Percentiles rank a stretch among this genome's conserved stretches.
These are phyloP conservation scores for Pythium oligandrum DNA, from an alignment of 352 stramenopile species.

Conservation along the genomic window DNA sequence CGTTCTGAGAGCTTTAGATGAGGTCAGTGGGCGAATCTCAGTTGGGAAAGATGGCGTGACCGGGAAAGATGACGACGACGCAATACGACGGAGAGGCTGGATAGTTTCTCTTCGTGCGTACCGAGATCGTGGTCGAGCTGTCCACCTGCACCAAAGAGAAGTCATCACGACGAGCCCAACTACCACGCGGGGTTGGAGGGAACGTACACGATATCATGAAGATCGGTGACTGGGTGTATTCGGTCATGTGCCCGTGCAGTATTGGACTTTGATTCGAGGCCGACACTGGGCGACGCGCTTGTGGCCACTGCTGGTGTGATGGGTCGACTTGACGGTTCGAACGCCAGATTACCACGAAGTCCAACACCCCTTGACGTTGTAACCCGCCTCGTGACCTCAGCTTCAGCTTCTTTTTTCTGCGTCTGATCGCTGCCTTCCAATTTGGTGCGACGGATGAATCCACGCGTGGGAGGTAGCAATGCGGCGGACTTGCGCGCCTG, in stretches of 20 bases:
- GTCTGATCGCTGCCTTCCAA: not conserved
- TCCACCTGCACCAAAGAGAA: constrained; percentile 16
- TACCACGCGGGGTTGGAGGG: not conserved
- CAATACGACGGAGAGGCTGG: constrained; percentile 32
- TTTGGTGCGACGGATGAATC: not conserved
- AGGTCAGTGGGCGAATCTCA: not conserved
- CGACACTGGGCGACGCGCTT: not conserved
- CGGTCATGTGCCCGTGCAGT: not conserved
- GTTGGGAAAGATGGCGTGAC: not conserved
- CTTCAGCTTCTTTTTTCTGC: not conserved
- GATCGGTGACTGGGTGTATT: not conserved
- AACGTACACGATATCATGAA: not conserved
- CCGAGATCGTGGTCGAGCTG: constrained; percentile 44
- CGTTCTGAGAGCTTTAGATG: not conserved
- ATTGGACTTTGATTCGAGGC: not conserved
- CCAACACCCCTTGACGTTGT: not conserved
- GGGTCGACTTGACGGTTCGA: not conserved
- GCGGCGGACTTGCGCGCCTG: no score
- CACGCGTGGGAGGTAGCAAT: not conserved
- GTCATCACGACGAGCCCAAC: not conserved
- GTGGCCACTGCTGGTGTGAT: not conserved
- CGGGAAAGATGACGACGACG: constrained; percentile 17
- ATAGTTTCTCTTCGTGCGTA: constrained; percentile 46
- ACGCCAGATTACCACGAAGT: not conserved
- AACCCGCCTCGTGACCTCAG: not conserved